Conservation (phyloP, 2,329 filamentous ascomycete species). For the Neonectria neomacrospora region DNA sequence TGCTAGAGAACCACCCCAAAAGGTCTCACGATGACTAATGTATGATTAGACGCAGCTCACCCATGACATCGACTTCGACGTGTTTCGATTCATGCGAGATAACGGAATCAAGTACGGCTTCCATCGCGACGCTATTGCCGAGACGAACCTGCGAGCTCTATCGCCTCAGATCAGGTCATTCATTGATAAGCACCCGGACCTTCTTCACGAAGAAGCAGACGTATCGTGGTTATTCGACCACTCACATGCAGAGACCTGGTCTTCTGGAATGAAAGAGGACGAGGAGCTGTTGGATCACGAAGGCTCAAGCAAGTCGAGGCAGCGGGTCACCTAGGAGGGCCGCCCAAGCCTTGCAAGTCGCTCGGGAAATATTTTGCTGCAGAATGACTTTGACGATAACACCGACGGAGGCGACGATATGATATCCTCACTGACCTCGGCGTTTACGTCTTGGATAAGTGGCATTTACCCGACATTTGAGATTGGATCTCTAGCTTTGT, state of each 20-base stretch:
- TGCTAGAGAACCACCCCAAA: conserved; percentile 1
- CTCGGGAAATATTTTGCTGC: conserved; percentile 31
- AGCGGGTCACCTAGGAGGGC: conserved; percentile 38
- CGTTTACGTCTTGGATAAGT: conserved; percentile 47
- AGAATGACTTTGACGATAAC: conserved; percentile 27
- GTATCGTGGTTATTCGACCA: conserved; percentile 58
- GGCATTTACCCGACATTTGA: conserved; percentile 64
- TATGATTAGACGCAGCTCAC: conserved; percentile 60
- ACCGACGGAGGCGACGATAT: conserved; percentile 31
- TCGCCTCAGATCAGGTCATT: conserved; percentile 60
- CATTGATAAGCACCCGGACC: conserved; percentile 55
- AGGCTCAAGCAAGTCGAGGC: conserved; percentile 28
- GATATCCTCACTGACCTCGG: conserved; percentile 42
- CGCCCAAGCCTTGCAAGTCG: conserved; percentile 29
- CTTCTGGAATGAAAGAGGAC: conserved; percentile 6
- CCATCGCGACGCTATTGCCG: conserved; percentile 61
- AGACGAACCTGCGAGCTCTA: conserved; percentile 55
- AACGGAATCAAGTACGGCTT: conserved; percentile 83
- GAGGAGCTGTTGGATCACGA: conserved; percentile 22
- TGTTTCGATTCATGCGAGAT: conserved; percentile 87
- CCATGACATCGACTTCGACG: conserved; percentile 79
- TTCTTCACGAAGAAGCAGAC: conserved; percentile 60
- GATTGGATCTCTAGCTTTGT: conserved; percentile 63
- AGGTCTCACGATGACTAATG: conserved; percentile 24
- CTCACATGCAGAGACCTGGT: conserved; percentile 5